These are phyloP conservation scores for Spiraea crenata DNA, from an alignment of 331 rosid genomes.

Conservation along the genomic window DNA sequence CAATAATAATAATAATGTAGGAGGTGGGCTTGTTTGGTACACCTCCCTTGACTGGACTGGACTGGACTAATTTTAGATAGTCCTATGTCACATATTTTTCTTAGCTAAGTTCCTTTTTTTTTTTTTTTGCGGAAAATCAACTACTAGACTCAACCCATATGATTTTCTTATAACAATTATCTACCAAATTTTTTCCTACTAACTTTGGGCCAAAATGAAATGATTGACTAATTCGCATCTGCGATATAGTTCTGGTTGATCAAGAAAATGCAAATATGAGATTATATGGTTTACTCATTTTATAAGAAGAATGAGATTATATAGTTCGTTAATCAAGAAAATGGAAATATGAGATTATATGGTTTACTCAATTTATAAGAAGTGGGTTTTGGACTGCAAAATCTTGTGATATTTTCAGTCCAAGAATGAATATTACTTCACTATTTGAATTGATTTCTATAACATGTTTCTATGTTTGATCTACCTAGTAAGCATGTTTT, in stretches of 20 bases:
- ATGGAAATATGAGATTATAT: neutral
- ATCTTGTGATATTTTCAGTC: too few relatives aligned
- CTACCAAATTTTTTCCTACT: neutral
- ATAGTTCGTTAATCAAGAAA: neutral
- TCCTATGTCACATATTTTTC: too few relatives aligned
- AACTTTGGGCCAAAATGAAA: neutral
- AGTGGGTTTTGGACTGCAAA: neutral
- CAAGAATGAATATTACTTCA: too few relatives aligned
- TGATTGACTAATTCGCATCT: neutral
- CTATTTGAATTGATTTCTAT: too few relatives aligned
- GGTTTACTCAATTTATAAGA: neutral
- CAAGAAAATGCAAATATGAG: neutral
- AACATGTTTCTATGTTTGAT: too few relatives aligned
- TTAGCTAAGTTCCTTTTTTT: neutral
- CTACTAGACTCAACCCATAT: neutral
- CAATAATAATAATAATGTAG: conserved; percentile 37
- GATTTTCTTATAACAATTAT: neutral
- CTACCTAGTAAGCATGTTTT: too few relatives aligned
- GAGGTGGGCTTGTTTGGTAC: too few relatives aligned
- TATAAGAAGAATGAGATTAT: neutral
- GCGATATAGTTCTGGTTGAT: neutral
- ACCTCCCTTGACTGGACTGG: too few relatives aligned
- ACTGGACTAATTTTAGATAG: too few relatives aligned
- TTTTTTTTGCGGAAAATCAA: neutral
- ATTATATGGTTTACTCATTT: neutral